phyloP scores from a whole-genome alignment of 2,329 filamentous ascomycete genomes.

The Aspergillus intermedius region DNA sequence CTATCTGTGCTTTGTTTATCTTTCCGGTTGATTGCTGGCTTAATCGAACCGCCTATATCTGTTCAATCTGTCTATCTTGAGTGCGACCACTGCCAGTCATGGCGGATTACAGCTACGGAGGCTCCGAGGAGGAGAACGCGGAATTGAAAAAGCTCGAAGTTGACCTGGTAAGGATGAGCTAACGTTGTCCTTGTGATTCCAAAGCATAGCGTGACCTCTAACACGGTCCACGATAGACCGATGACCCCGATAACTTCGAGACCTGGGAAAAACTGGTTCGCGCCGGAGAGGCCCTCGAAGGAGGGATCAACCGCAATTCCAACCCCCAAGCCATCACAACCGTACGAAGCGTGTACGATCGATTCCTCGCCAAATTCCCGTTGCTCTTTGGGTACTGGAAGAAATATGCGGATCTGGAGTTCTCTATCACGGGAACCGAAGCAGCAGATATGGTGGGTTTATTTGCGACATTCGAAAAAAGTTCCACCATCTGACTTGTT shows the following conservation, averaged over 20 bases:
- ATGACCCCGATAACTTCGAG: constrained; percentile 85
- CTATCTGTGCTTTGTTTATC: constrained; percentile 2
- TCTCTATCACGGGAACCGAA: constrained; percentile 93
- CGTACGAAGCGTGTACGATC: constrained; percentile 81
- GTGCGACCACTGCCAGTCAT: constrained; percentile 37
- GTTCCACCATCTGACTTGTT: constrained; percentile 1
- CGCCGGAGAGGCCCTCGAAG: constrained; percentile 76
- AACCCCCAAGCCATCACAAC: constrained; percentile 87
- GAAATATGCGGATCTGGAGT: constrained; percentile 96
- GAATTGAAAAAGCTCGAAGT: constrained; percentile 72
- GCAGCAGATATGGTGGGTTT: constrained; percentile 83
- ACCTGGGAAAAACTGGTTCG: constrained; percentile 88
- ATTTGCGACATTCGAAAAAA: not conserved
- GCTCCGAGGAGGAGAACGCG: constrained; percentile 71
- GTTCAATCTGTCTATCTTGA: not conserved
- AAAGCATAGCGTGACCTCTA: constrained; percentile 2
- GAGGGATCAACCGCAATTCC: constrained; percentile 91
- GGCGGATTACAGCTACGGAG: constrained; percentile 68
- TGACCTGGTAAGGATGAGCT: constrained; percentile 60
- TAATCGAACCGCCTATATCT: not conserved
- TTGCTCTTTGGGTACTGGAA: constrained; percentile 99
- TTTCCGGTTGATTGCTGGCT: not conserved
- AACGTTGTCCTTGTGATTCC: not conserved
- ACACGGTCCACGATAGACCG: constrained; percentile 37
- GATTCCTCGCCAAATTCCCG: constrained; percentile 89